phyloP scores from a whole-genome alignment of 1,284 basidiomycete species.

The Fomitopsis schrenkii region DNA sequence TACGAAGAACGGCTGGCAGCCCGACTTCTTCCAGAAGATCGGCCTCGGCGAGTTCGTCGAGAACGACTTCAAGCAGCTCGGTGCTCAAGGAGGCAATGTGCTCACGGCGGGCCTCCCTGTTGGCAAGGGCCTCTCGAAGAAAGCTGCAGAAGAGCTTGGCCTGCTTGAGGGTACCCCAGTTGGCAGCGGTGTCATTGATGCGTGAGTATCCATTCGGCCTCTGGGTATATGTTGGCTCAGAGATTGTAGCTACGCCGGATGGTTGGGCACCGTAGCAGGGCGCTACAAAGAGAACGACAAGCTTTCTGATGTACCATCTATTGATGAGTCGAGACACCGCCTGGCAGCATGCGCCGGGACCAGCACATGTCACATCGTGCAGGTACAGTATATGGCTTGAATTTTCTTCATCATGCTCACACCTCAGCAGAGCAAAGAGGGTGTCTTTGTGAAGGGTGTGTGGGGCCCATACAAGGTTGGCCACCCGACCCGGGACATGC shows the following conservation, averaged over 20 bases:
- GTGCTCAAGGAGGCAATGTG: constrained; percentile 62
- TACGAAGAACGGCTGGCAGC: constrained; percentile 76
- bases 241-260: constrained; percentile 83
- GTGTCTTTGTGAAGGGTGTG: constrained; percentile 87
- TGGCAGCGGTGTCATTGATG: constrained; percentile 94
- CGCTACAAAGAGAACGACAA: constrained; percentile 56
- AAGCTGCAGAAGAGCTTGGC: constrained; percentile 84
- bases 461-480: constrained; percentile 93
- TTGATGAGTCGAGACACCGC: constrained; percentile 77
- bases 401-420: constrained; percentile 8
- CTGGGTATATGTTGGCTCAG: constrained; percentile 3
- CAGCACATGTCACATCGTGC: constrained; percentile 92
- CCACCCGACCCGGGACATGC: neutral
- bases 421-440: constrained; percentile 63
- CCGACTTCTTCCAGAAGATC: constrained; percentile 83
- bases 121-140: constrained; percentile 76
- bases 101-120: constrained; percentile 93
- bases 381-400: constrained; percentile 38
- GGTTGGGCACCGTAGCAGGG: constrained; percentile 95
- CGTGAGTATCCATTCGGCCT: constrained; percentile 43
- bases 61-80: constrained; percentile 75
- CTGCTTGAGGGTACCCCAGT: constrained; percentile 88
- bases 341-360: constrained; percentile 95
- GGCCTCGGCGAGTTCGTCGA: constrained; percentile 71
- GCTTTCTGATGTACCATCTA: constrained; percentile 47